These are phyloP conservation scores for Pseudisothecium myosuroides DNA, from an alignment of 225 moss, liverwort and hornwort genomes.

Conservation along the genomic window DNA sequence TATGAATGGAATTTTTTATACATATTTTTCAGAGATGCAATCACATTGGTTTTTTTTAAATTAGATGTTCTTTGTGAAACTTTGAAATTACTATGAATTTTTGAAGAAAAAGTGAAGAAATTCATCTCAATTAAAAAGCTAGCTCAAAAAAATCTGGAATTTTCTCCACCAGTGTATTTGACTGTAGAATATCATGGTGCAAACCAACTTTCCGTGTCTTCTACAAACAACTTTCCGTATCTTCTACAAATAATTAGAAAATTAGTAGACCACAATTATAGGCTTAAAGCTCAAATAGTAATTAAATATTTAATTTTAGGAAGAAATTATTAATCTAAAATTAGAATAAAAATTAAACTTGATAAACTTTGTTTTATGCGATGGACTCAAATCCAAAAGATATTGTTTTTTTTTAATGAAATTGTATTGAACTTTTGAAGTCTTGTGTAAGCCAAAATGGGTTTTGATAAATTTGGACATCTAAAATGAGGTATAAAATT, in stretches of 20 bases:
- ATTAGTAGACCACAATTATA: neutral
- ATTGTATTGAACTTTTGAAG: accelerated
- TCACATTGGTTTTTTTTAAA: too few species aligned
- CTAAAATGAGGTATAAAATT: neutral
- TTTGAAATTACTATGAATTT: neutral
- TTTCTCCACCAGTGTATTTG: too few species aligned
- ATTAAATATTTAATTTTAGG: neutral
- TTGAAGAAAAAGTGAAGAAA: neutral
- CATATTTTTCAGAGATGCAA: neutral
- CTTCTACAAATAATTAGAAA: neutral
- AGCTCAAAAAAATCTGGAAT: neutral
- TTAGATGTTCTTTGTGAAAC: neutral
- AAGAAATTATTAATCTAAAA: neutral
- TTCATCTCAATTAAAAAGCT: neutral
- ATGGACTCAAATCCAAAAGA: neutral
- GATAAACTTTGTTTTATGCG: neutral
- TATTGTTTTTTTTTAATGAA: neutral
- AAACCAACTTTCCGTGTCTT: neutral
- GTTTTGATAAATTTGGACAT: neutral
- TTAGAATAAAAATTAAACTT: neutral
- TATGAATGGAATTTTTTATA: neutral
- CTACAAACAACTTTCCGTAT: too few species aligned
- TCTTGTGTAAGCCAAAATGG: accelerated
- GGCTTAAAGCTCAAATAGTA: neutral
- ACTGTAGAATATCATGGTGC: neutral